Evolutionary conservation across 768 basidiomycete species (phyloP).

Genomic region (Tulasnella sp.): DNA sequence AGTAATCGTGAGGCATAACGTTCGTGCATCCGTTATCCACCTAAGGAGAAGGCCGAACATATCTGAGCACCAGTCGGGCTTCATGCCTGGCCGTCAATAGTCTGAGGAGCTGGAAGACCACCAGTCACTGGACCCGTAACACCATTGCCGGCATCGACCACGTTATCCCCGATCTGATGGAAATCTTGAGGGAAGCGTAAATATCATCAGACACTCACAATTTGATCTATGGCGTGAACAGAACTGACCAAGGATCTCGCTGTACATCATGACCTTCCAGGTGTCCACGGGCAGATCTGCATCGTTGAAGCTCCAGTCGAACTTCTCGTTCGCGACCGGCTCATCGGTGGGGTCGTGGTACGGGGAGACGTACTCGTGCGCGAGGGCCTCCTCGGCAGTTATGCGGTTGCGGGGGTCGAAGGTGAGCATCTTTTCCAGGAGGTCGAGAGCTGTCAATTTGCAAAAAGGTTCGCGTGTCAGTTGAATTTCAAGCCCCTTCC

Average conservation of each 20-base stretch:
- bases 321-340: conserved; percentile 83
- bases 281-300: conserved; percentile 97
- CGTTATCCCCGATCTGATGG: conserved; percentile 19
- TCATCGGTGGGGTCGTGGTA: conserved; percentile 99
- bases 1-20: no score
- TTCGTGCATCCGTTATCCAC: no score
- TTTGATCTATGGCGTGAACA: background rate
- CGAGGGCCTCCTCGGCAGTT: conserved; percentile 81
- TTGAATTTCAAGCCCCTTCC: background rate
- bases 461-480: background rate
- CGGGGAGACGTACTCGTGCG: conserved; percentile 87
- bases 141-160: background rate
- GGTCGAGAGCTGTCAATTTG: conserved; percentile 88
- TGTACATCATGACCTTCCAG: conserved; percentile 99
- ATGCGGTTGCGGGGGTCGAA: conserved; percentile 97
- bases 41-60: no score
- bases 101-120: no score
- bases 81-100: no score
- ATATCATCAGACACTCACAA: background rate
- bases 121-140: background rate
- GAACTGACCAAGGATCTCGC: conserved; percentile 80
- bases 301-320: conserved; percentile 99
- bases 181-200: conserved; percentile 19
- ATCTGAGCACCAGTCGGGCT: no score
- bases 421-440: conserved; percentile 97